phyloP scores from a whole-genome alignment of 1,284 basidiomycete species.

The Trametes pubescens region DNA sequence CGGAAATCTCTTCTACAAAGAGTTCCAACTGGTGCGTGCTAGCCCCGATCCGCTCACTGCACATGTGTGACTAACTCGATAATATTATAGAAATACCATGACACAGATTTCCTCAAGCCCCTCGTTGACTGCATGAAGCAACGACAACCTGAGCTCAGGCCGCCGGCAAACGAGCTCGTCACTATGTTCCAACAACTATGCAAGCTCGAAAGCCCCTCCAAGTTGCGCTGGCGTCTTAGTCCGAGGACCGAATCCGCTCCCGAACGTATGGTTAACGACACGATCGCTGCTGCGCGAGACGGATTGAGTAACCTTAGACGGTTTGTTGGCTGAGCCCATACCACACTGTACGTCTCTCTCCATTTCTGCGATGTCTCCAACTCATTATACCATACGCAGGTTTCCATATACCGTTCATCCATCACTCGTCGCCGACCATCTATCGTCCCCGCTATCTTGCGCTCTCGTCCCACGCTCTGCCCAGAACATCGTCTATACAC shows the following conservation, averaged over 20 bases:
- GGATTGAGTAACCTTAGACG: slow-evolving; percentile 17
- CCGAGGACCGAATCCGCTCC: slow-evolving; percentile 10
- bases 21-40: slow-evolving; percentile 32
- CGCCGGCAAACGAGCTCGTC: slow-evolving; percentile 3
- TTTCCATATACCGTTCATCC: too few species aligned
- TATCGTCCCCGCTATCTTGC: too few species aligned
- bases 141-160: not conserved
- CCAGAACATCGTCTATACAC: too few species aligned
- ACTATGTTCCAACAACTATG: slow-evolving; percentile 11
- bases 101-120: slow-evolving; percentile 1
- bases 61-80: not conserved
- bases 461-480: too few species aligned
- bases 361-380: too few species aligned
- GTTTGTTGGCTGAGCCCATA: slow-evolving; percentile 5
- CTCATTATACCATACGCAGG: too few species aligned
- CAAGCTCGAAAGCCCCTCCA: not conserved
- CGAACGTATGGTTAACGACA: slow-evolving; percentile 21
- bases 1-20: slow-evolving; percentile 36
- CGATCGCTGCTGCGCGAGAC: slow-evolving; percentile 20
- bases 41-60: too few species aligned
- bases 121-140: slow-evolving; percentile 12
- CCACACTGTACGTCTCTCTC: not conserved
- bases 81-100: not conserved
- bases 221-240: slow-evolving; percentile 12
- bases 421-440: too few species aligned